Base-by-base conservation (phyloP, 495 filamentous ascomycete species). In the Xylaria nigripes region DNA sequence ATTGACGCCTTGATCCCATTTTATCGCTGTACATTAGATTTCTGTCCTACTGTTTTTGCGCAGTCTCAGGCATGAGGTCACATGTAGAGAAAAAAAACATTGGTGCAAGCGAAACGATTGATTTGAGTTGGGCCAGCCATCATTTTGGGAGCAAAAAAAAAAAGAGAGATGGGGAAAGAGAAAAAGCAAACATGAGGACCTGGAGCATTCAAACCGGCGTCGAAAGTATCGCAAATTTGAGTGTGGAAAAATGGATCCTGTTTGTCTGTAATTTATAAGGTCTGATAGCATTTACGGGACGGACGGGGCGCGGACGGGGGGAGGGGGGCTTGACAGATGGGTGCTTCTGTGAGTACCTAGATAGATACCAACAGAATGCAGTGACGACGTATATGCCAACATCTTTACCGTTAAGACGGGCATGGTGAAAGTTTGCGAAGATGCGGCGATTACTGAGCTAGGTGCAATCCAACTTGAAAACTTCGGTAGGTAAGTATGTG, bases 241-340 rank as follows among this genome's bases (percentile, higher is more conserved):
- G 15, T 15, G 32, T 51, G 24, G 48, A 53, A 53, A 38, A 54
- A 51, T 34, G 56, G 56, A 57, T 53, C 45, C 40, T 45, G 56
- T 62, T 65, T 61, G 52, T 59, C 44, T 65, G 62, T 65, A 65
- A 57, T 56, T n/a, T 53, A 60, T 44, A 53, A 5, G 24, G 56
- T 58, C 60, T 55, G 45, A 45, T 60, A 54, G 60, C 62, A 60
- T 65, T 65, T 62, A 62, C 62, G 60, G 54, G 41, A 62, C 53
- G 48, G 55, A 53, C 36, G 36, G n/a, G 36, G 18, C 1, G n/a
- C 36, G 36, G 36, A 40, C n/a, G 36, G 36, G 12, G 16, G 36
- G 15, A 18, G 36, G n/a, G n/a, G n/a, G n/a, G n/a, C n/a, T n/a
- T n/a, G n/a, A n/a, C n/a, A n/a, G n/a, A n/a, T n/a, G n/a, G n/a